Evolutionary conservation across 1,139 yeast genomes (phyloP).

Genomic region (Spencermartinsiella ligniputridi): DNA sequence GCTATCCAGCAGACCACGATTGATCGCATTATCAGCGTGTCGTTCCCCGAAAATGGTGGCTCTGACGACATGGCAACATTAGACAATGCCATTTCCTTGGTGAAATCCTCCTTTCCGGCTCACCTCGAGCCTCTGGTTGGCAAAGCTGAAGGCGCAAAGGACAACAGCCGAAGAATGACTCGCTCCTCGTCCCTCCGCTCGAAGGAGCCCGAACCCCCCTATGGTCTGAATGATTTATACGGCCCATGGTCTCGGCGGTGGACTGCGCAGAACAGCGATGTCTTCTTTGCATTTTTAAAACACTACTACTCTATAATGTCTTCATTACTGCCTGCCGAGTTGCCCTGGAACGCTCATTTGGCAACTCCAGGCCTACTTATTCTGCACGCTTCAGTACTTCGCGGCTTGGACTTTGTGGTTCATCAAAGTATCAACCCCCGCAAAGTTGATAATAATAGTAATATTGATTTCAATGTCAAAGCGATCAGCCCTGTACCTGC

Average conservation of each 20-base stretch:
- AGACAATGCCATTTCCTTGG: conserved; percentile 16
- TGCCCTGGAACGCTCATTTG: conserved; percentile 24
- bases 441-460: conserved; percentile 20
- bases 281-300: conserved; percentile 69
- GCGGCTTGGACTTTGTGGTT: conserved; percentile 30
- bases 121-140: conserved; percentile 28
- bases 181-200: conserved; percentile 5
- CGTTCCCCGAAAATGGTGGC: conserved; percentile 17
- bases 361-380: conserved; percentile 36
- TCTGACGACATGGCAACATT: conserved; percentile 24
- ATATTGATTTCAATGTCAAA: conserved; percentile 34
- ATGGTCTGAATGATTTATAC: conserved; percentile 41
- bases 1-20: conserved; percentile 43
- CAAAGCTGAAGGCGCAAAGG: conserved; percentile 9
- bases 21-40: conserved; percentile 30
- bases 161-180: not conserved
- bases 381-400: conserved; percentile 33
- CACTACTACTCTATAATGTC: conserved; percentile 48
- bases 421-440: conserved; percentile 16
- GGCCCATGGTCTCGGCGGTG: conserved; percentile 70
- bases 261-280: conserved; percentile 48
- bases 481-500: conserved; percentile 29
- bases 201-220: not conserved
- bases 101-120: conserved; percentile 23
- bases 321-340: conserved; percentile 23